These are phyloP conservation scores for Colletotrichum navitas DNA, from an alignment of 2,329 filamentous ascomycete species.

Conservation along the genomic window DNA sequence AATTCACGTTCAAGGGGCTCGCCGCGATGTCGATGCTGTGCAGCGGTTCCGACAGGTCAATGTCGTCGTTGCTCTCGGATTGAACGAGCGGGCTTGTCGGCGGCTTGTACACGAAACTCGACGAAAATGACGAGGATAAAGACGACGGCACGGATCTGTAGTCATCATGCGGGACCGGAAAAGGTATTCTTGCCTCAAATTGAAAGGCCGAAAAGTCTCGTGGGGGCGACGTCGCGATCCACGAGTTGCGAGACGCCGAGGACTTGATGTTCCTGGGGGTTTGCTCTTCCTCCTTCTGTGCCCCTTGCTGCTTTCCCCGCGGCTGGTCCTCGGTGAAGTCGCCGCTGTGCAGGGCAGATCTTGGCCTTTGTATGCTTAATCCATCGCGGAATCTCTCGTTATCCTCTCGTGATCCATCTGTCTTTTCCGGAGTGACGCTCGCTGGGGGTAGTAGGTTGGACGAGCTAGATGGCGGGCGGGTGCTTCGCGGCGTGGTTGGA, in stretches of 20 bases:
- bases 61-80: conserved; percentile 85
- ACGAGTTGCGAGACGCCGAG: conserved; percentile 50
- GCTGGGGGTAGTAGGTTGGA: conserved; percentile 60
- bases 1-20: conserved; percentile 48
- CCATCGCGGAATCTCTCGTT: conserved; percentile 65
- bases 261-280: conserved; percentile 34
- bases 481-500: conserved; percentile 53
- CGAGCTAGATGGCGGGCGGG: conserved; percentile 53
- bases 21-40: conserved; percentile 64
- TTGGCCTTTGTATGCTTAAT: conserved; percentile 81
- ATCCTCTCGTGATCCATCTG: conserved; percentile 45
- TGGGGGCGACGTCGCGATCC: conserved; percentile 70
- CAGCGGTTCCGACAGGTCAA: conserved; percentile 70
- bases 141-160: conserved; percentile 67
- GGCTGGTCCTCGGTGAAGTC: conserved; percentile 67
- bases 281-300: conserved; percentile 21
- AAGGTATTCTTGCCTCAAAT: conserved; percentile 53
- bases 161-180: conserved; percentile 51
- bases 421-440: conserved; percentile 62
- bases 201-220: conserved; percentile 63
- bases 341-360: conserved; percentile 79
- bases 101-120: conserved; percentile 85
- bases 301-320: conserved; percentile 7
- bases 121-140: conserved; percentile 78
- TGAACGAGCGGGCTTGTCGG: conserved; percentile 95